Percentiles rank a stretch among this genome's conserved stretches.
phyloP scores from a whole-genome alignment of 2,329 filamentous ascomycete genomes.

The Fusarium lateritium region DNA sequence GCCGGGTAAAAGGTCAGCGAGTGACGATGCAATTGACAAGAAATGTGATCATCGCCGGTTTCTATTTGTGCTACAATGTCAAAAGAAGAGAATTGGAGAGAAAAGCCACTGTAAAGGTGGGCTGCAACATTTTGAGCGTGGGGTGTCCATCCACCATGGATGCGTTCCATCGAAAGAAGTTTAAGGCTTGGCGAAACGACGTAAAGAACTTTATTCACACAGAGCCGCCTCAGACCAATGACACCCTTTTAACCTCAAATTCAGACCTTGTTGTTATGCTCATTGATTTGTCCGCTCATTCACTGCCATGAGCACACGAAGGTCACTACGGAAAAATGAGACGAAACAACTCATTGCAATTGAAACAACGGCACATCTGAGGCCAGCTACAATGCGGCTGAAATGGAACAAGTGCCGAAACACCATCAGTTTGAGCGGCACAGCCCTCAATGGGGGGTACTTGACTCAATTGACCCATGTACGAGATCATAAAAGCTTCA shows the following conservation, averaged over 20 bases:
- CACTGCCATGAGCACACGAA: no score
- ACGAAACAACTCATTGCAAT: no score
- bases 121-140: constrained; percentile 1
- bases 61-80: background rate
- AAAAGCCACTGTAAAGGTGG: background rate
- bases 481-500: no score
- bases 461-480: no score
- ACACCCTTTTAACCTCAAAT: background rate
- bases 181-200: constrained; percentile 11
- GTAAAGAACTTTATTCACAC: constrained; percentile 9
- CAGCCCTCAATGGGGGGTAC: no score
- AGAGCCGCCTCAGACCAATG: constrained; percentile 18
- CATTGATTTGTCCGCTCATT: background rate
- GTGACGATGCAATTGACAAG: background rate
- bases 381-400: no score
- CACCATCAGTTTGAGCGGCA: no score
- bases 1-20: background rate
- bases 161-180: constrained; percentile 15
- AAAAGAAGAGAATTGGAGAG: background rate
- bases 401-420: no score
- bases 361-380: no score
- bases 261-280: background rate
- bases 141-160: constrained; percentile 11
- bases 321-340: no score
- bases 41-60: no score